phyloP scores from a whole-genome alignment of 1,284 basidiomycete species.

The Lignosus rhinocerotis region DNA sequence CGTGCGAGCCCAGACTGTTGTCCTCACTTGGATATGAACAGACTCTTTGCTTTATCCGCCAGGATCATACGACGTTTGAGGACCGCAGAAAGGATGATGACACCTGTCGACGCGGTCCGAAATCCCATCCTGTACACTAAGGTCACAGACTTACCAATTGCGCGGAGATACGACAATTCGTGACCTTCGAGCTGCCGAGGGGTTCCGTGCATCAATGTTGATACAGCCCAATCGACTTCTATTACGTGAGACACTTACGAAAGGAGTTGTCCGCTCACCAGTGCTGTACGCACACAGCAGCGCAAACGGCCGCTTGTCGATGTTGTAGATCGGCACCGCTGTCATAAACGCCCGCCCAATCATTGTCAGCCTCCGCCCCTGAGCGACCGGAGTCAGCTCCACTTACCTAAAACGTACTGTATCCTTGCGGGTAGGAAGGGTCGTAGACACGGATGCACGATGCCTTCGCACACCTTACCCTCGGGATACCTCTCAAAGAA shows the following conservation, averaged over 20 bases:
- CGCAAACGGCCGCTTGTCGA: conserved; percentile 92
- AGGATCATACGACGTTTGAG: conserved; percentile 91
- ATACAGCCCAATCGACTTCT: background rate
- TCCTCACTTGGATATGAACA: conserved; percentile 86
- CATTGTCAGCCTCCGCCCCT: background rate
- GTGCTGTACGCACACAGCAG: conserved; percentile 90
- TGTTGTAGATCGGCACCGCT: conserved; percentile 92
- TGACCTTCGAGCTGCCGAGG: conserved; percentile 78
- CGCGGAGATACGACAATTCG: conserved; percentile 89
- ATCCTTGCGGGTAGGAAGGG: conserved; percentile 79
- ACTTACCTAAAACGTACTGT: conserved; percentile 82
- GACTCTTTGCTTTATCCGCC: conserved; percentile 89
- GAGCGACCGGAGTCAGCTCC: background rate
- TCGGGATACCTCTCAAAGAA: conserved; percentile 82
- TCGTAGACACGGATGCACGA: conserved; percentile 76
- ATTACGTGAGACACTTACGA: conserved; percentile 49
- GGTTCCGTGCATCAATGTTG: background rate
- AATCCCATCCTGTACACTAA: background rate
- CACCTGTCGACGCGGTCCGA: conserved; percentile 47
- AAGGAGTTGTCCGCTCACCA: conserved; percentile 75
- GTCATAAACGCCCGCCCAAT: background rate
- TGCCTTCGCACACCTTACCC: conserved; percentile 83
- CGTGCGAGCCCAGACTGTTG: background rate
- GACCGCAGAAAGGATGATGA: conserved; percentile 93
- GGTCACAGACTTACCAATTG: conserved; percentile 56